These are phyloP conservation scores for Phialemonium atrogriseum DNA, from an alignment of 2,329 filamentous ascomycete genomes.

Conservation along the genomic window DNA sequence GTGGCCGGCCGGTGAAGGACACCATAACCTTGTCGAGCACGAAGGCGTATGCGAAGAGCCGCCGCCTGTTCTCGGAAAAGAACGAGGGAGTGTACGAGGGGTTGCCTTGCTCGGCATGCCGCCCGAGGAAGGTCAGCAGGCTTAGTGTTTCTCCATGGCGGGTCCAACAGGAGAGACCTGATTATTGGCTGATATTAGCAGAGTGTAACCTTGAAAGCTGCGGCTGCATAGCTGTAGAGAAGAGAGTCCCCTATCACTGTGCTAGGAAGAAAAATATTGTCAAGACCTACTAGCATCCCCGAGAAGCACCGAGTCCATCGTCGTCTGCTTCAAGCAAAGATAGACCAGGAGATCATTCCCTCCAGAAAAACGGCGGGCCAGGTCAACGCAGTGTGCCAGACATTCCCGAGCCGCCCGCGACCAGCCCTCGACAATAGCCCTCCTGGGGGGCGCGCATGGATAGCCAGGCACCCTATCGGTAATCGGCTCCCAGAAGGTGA, in stretches of 20 bases:
- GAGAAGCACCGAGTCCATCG: no score
- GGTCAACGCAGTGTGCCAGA: neutral
- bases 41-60: slow-evolving; percentile 23
- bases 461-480: neutral
- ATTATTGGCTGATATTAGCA: no score
- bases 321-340: no score
- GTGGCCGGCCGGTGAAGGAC: slow-evolving; percentile 33
- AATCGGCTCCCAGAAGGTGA: slow-evolving; percentile 5
- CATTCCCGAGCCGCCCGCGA: no score
- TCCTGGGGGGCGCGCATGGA: no score
- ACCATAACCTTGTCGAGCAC: slow-evolving; percentile 27
- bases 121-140: slow-evolving; percentile 1
- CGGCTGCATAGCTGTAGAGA: neutral
- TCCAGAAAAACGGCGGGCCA: neutral
- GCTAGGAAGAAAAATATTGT: neutral
- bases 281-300: neutral
- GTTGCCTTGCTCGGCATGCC: neutral
- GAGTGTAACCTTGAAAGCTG: neutral
- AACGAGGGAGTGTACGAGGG: neutral
- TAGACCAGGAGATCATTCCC: neutral
- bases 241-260: neutral
- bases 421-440: no score
- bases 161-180: neutral
- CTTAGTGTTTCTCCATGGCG: neutral
- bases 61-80: neutral